phyloP scores from a whole-genome alignment of 306 rosid species.

The Cucumis hystrix region DNA sequence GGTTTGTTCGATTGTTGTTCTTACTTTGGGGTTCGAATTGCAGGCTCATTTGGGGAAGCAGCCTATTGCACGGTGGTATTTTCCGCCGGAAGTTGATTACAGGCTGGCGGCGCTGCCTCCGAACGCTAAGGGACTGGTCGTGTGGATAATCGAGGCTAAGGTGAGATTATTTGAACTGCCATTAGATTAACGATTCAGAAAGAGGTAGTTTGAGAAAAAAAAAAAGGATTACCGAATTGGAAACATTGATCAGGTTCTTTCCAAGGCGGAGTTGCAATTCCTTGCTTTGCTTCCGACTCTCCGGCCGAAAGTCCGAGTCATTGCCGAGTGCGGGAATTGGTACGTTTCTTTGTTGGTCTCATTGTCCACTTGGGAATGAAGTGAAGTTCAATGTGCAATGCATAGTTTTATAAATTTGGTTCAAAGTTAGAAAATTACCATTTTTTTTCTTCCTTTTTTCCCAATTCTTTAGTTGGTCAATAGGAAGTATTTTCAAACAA shows the following conservation, averaged over 20 bases:
- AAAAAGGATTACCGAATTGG: background rate
- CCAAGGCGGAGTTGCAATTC: slow-evolving; percentile 86
- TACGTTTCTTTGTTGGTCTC: slow-evolving; percentile 8
- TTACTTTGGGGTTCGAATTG: background rate
- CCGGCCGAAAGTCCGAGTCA: slow-evolving; percentile 83
- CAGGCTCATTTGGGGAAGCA: slow-evolving; percentile 57
- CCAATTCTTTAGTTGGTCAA: too few relatives aligned
- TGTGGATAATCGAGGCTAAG: slow-evolving; percentile 55
- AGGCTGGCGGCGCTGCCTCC: slow-evolving; percentile 86
- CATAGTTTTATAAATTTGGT: too few relatives aligned
- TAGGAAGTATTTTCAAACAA: too few relatives aligned
- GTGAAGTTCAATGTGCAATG: too few relatives aligned
- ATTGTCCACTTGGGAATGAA: background rate
- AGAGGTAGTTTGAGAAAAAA: background rate
- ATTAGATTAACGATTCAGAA: background rate
- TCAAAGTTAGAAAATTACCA: too few relatives aligned
- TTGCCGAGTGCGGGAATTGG: slow-evolving; percentile 97
- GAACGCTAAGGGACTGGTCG: slow-evolving; percentile 57
- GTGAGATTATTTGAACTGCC: slow-evolving; percentile 6
- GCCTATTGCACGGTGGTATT: slow-evolving; percentile 80
- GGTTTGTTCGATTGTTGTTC: background rate
- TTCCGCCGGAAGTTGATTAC: slow-evolving; percentile 91
- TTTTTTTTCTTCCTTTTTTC: too few relatives aligned
- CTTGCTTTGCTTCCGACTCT: slow-evolving; percentile 73
- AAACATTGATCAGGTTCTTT: slow-evolving; percentile 43